Evolutionary conservation across 1,284 basidiomycete species (phyloP).

Genomic region (Malassezia restricta): DNA sequence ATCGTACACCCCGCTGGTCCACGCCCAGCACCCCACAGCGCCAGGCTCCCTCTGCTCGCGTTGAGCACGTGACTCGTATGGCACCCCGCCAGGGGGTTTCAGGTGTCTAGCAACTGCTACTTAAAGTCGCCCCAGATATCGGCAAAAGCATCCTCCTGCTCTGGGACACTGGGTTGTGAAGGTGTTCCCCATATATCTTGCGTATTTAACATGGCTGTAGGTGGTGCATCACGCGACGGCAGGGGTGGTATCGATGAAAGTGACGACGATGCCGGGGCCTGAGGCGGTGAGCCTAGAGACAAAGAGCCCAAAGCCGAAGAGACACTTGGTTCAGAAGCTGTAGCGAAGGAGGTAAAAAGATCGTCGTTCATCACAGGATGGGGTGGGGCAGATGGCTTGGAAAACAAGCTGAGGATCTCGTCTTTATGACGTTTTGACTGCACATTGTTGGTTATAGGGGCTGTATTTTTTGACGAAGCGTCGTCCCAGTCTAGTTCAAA

Average conservation of each 20-base stretch:
- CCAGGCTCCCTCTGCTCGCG: too few species aligned
- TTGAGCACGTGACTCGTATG: too few species aligned
- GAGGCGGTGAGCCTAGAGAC: not conserved
- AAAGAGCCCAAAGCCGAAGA: not conserved
- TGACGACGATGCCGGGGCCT: not conserved
- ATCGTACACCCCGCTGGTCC: too few species aligned
- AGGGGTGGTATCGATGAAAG: slow-evolving; percentile 15
- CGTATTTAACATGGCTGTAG: slow-evolving; percentile 22
- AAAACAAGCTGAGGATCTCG: slow-evolving; percentile 72
- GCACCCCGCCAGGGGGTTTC: too few species aligned
- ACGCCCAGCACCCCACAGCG: too few species aligned
- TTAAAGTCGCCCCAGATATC: slow-evolving; percentile 45
- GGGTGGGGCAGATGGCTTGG: slow-evolving; percentile 8
- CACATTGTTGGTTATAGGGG: not conserved
- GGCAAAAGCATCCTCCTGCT: slow-evolving; percentile 35
- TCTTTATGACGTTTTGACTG: slow-evolving; percentile 53
- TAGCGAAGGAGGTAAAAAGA: too few species aligned
- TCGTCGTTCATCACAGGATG: not conserved
- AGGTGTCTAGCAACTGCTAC: slow-evolving; percentile 7
- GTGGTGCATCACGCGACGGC: not conserved
- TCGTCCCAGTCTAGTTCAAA: slow-evolving; percentile 69
- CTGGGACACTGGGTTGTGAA: not conserved
- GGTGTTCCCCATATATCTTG: slow-evolving; percentile 31
- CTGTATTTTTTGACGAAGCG: slow-evolving; percentile 13
- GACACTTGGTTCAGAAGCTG: too few species aligned